phyloP scores from a whole-genome alignment of 495 filamentous ascomycete species.

The Penicillium samsonianum region DNA sequence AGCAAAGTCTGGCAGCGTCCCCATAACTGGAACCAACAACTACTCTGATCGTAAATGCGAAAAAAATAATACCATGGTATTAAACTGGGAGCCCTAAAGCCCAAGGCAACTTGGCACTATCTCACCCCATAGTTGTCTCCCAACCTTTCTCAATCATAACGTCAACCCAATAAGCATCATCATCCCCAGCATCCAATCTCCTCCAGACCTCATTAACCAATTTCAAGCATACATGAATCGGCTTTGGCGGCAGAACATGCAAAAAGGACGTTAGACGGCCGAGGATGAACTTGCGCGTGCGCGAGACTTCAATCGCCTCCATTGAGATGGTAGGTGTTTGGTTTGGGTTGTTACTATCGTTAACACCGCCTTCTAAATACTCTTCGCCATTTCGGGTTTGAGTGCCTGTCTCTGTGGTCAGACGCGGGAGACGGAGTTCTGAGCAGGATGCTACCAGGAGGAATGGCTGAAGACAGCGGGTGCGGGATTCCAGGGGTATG shows the following conservation, averaged over 20 bases:
- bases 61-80: not conserved
- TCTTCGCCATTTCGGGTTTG: not conserved
- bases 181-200: constrained; percentile 46
- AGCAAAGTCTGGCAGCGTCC: not conserved
- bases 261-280: constrained; percentile 49
- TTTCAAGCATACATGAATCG: constrained; percentile 48
- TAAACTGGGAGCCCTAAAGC: not conserved
- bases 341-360: constrained; percentile 16
- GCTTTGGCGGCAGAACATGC: constrained; percentile 54
- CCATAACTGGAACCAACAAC: not conserved
- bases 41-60: not conserved
- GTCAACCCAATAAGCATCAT: constrained; percentile 54
- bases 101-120: not conserved
- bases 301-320: constrained; percentile 49
- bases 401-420: not conserved
- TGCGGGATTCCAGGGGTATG: constrained; percentile 55
- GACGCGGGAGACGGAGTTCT: constrained; percentile 48
- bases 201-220: constrained; percentile 55
- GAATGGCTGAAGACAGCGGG: constrained; percentile 56
- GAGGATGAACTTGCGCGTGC: constrained; percentile 47
- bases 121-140: constrained; percentile 59
- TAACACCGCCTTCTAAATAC: not conserved
- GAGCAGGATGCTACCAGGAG: constrained; percentile 52
- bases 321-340: constrained; percentile 39
- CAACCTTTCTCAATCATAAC: constrained; percentile 59